These are phyloP conservation scores for Chaetomium tenue DNA, from an alignment of 495 filamentous ascomycete genomes.

Conservation along the genomic window DNA sequence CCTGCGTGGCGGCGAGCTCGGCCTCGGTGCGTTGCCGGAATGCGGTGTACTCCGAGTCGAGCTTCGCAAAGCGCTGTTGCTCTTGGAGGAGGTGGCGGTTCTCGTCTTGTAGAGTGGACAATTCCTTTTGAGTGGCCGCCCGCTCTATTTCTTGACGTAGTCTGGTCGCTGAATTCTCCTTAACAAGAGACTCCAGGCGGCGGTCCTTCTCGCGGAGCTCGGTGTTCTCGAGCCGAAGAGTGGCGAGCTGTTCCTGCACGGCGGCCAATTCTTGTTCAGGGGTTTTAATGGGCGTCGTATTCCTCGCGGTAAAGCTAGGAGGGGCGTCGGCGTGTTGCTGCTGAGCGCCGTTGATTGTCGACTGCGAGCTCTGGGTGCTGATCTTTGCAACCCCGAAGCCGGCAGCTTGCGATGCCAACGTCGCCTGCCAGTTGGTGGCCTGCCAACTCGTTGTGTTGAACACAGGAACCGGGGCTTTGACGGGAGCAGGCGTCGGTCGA, in stretches of 20 bases:
- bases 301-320: neutral
- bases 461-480: neutral
- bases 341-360: neutral
- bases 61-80: neutral
- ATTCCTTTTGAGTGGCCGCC: neutral
- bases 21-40: too few species aligned
- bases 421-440: neutral
- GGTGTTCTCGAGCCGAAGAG: neutral
- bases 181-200: neutral
- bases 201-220: neutral
- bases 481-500: neutral
- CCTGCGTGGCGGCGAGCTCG: neutral
- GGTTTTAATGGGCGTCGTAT: neutral
- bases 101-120: neutral
- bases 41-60: neutral
- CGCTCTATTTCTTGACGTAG: neutral
- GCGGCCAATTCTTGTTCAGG: neutral
- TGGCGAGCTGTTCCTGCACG: neutral
- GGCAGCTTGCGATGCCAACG: neutral
- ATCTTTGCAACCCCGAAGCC: neutral
- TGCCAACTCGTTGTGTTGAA: neutral
- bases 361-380: neutral
- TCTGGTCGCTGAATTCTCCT: neutral
- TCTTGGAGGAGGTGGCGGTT: neutral
- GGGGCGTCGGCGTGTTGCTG: neutral